Percentiles rank a stretch among this genome's conserved stretches.
phyloP scores from a whole-genome alignment of 805 yeast species.

The Yamadazyma kitorensis region DNA sequence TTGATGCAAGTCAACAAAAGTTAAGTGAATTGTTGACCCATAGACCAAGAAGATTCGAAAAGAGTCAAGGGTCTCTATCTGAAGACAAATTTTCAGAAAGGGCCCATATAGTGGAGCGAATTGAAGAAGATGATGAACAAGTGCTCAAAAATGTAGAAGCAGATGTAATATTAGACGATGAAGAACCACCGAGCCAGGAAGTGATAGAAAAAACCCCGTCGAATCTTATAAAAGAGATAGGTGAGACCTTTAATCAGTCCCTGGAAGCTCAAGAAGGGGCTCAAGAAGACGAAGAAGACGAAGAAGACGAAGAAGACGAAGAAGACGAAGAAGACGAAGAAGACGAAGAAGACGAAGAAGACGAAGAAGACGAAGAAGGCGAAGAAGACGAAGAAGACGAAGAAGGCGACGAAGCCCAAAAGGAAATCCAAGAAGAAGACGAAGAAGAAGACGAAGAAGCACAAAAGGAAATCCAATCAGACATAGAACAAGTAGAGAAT shows the following conservation, averaged over 20 bases:
- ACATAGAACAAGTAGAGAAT: constrained; percentile 14
- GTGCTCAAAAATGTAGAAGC: constrained; percentile 26
- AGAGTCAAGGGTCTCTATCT: constrained; percentile 1
- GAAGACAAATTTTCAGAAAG: constrained; percentile 1
- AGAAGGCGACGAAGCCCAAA: constrained; percentile 9
- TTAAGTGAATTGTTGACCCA: constrained; percentile 17
- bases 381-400: constrained; percentile 15
- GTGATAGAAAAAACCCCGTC: too few relatives aligned
- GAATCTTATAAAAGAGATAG: too few relatives aligned
- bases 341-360: not conserved
- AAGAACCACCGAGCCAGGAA: constrained; percentile 20
- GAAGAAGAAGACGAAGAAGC: constrained; percentile 23
- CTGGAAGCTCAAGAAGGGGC: too few relatives aligned
- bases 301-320: too few relatives aligned
- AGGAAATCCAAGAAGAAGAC: constrained; percentile 15
- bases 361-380: constrained; percentile 10
- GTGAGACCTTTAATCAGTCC: too few relatives aligned
- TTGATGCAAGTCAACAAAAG: constrained; percentile 60
- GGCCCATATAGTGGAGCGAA: constrained; percentile 11
- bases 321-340: too few relatives aligned
- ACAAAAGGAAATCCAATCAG: constrained; percentile 23
- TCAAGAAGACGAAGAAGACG: too few relatives aligned
- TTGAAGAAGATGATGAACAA: constrained; percentile 17
- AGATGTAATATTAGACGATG: constrained; percentile 17
- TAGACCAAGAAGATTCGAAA: constrained; percentile 2